A percentile compares a stretch with the other conserved stretches of the same genome.
phyloP scores from a whole-genome alignment of 805 yeast species.

The Spathaspora hagerdaliae region DNA sequence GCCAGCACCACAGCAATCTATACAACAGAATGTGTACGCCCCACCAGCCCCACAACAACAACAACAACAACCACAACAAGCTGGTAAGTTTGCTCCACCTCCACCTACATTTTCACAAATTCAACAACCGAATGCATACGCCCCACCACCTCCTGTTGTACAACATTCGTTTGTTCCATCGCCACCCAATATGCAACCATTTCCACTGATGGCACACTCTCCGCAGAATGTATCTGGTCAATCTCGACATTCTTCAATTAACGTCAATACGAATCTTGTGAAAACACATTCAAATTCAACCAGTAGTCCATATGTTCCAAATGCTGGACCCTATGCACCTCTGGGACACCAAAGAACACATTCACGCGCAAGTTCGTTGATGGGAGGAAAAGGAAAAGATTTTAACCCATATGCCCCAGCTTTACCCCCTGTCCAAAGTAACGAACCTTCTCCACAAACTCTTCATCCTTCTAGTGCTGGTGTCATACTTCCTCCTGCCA shows the following conservation, averaged over 20 bases:
- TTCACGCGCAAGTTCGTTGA: slow-evolving; percentile 37
- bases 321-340: slow-evolving; percentile 44
- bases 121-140: slow-evolving; percentile 24
- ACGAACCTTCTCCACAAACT: neutral
- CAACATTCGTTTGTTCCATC: slow-evolving; percentile 21
- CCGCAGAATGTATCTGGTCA: neutral
- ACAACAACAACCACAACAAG: slow-evolving; percentile 4
- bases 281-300: slow-evolving; percentile 16
- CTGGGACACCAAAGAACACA: slow-evolving; percentile 29
- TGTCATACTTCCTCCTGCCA: slow-evolving; percentile 10
- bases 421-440: slow-evolving; percentile 6
- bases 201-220: slow-evolving; percentile 1
- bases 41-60: slow-evolving; percentile 5
- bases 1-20: slow-evolving; percentile 12
- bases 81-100: neutral
- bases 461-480: slow-evolving; percentile 1
- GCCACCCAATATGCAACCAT: slow-evolving; percentile 4
- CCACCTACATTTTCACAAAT: slow-evolving; percentile 9
- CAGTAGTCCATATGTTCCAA: slow-evolving; percentile 40
- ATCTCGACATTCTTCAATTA: slow-evolving; percentile 5
- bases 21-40: neutral
- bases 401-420: slow-evolving; percentile 41
- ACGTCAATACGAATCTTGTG: slow-evolving; percentile 20
- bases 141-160: neutral
- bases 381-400: slow-evolving; percentile 38